Base-by-base conservation (phyloP, 139 green algal species). In the Micractinium conductrix region DNA sequence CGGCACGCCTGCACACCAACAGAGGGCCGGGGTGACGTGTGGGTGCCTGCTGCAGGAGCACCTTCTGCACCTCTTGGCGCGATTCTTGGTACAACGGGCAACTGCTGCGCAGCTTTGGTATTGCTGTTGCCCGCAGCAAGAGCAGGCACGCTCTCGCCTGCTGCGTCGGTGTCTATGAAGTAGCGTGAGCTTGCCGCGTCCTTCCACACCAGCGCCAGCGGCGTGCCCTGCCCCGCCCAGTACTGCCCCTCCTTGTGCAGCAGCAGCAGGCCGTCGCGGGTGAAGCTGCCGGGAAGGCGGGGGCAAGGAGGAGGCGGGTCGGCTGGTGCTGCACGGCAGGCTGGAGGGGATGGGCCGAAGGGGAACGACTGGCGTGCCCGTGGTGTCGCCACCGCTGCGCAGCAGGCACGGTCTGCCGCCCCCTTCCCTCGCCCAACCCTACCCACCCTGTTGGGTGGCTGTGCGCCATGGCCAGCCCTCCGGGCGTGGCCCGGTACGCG, bases 151-250 rank as follows among this genome's bases (percentile, higher is more conserved):
- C 16, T 14, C 33, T 24, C 26, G 68, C 37, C 33, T 76, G 68
- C 74, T 4, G 83, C 79, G 78, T 95, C 93, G 2, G 92, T 95
- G 70, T 95, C 93, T 14, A 96, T 76, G 10, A 92, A 65, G 89
- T 94, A 95, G 24, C 80, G 86, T 83, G 89, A 95, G 90, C 93
- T 97, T 0, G 72, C 72, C 0, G 86, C 73, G 76, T 99, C 96
- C 86, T 99, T 99, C 96, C 96, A 99, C 69, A 96, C 71, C 58
- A 99, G 87, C 8, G 91, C 91, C 67, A 99, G 91, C 5, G 96
- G 95, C 1, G 85, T 94, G n/a, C n/a, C n/a, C 19, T 76, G 37
- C 2, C 91, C 94, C 0, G 89, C 79, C 8, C 22, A 69, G 90
- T 99, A 99, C 50, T 95, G 92, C 8, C 90, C 91, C 73, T 97